Percentiles rank a stretch among this genome's conserved stretches.
These are phyloP conservation scores for Pyronema omphalodes DNA, from an alignment of 495 filamentous ascomycete species.

Conservation along the genomic window DNA sequence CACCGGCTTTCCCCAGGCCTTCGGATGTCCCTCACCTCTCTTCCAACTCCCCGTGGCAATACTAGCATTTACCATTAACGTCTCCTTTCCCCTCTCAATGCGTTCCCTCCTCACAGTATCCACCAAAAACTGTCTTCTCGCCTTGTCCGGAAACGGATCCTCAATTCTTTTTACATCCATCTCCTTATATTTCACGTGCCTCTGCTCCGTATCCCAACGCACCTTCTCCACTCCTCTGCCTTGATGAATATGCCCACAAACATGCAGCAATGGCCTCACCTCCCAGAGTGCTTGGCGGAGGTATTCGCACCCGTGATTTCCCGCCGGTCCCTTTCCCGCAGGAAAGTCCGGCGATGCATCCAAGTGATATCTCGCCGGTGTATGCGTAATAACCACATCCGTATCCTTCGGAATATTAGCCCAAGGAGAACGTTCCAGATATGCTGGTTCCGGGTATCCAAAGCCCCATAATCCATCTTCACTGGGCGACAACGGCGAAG, in stretches of 20 bases:
- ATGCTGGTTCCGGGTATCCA: conserved; percentile 7
- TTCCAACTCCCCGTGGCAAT: conserved; percentile 12
- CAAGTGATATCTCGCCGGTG: conserved; percentile 53
- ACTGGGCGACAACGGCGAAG: conserved; percentile 12
- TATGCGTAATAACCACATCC: conserved; percentile 77
- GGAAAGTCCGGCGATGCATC: conserved; percentile 30
- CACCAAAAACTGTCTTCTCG: conserved; percentile 6
- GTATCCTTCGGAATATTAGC: conserved; percentile 46
- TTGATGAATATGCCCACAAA: conserved; percentile 80
- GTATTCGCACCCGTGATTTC: conserved; percentile 46
- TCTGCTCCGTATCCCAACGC: conserved; percentile 30
- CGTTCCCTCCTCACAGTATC: conserved; percentile 7
- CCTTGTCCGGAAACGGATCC: conserved; percentile 6
- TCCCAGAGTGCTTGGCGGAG: conserved; percentile 63
- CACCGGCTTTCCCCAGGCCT: conserved; percentile 7
- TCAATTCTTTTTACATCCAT: not conserved
- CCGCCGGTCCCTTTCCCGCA: not conserved
- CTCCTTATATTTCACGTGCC: conserved; percentile 8
- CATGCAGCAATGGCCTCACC: conserved; percentile 58
- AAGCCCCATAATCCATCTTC: conserved; percentile 18
- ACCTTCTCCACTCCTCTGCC: conserved; percentile 42
- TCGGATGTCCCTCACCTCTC: conserved; percentile 7
- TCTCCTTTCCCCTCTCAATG: conserved; percentile 9
- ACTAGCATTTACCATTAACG: conserved; percentile 18
- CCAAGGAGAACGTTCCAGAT: conserved; percentile 28